Base-by-base conservation (phyloP, 768 basidiomycete species). In the Suillus weaverae region DNA sequence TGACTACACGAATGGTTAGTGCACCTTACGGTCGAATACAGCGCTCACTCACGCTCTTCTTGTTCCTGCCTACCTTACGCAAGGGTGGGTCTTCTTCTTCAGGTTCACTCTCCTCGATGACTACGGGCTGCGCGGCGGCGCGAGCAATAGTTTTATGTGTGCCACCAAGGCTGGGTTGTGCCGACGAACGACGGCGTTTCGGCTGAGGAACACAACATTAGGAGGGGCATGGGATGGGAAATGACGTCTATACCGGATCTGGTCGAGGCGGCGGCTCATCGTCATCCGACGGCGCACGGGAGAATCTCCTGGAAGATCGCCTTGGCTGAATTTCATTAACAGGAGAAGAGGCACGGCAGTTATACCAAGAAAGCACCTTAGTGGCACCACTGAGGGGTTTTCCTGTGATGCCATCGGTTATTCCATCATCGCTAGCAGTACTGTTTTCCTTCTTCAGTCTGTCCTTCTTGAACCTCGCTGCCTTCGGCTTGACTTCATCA, bases 321-420 rank as follows among this genome's bases (percentile, higher is more conserved):
- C 89, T 59, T 76, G 39, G 77, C 76, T 61, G 76, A 66, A 68
- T 74, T 50, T 51, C 66, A 68, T 61, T 51, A 64, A 50, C 38
- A 67, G 60, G 53, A 51, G 63, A 44, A 57, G 26, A 38, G 20
- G 33, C 33, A 54, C 18, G 11, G 2, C 14, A 62, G 61, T 44
- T 39, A 20, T 46, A 54, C 62, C 26, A 39, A 48, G 39, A 18
- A 68, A 74, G 57, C 61, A 86, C 88, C 80, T 83, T 84, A 56
- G 73, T 70, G 57, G 75, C 78, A 53, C 78, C 81, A 69, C 76
- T 80, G 65, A 94, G 75, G 41, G 84, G 88, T 72, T 83, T 76
- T n/a, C 93, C 93, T 8, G 93, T 94, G n/a, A 87, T 67, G 26
- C 93, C 93, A 74, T 95, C 91, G 44, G 80, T 86, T 61, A 95